These are phyloP conservation scores for Termitomyces sp. DNA, from an alignment of 768 basidiomycete genomes.

Conservation along the genomic window DNA sequence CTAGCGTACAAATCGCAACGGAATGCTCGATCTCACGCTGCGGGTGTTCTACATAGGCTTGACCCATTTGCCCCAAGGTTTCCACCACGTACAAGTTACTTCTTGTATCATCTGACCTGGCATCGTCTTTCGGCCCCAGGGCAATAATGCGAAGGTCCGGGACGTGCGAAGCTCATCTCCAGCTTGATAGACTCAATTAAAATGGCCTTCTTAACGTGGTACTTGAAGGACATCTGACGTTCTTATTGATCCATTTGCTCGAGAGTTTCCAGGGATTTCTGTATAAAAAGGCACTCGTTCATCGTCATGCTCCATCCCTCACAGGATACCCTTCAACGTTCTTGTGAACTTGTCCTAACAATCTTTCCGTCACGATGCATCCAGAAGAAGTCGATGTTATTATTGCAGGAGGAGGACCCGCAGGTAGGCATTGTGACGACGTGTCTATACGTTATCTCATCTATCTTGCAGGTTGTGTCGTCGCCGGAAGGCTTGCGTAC, in stretches of 20 bases:
- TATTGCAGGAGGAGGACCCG: slow-evolving; percentile 64
- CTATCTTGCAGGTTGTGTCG: slow-evolving; percentile 46
- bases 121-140: background rate
- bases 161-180: background rate
- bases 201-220: background rate
- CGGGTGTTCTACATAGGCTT: background rate
- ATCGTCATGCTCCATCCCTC: background rate
- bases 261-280: background rate
- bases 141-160: background rate
- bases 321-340: background rate
- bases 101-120: slow-evolving; percentile 1
- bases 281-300: background rate
- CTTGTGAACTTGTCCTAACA: background rate
- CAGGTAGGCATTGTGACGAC: slow-evolving; percentile 29
- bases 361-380: slow-evolving; percentile 30
- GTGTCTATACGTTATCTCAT: background rate
- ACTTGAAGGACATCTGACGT: background rate
- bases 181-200: background rate
- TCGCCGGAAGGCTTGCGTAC: slow-evolving; percentile 64
- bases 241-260: background rate
- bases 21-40: background rate
- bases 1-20: background rate
- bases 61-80: background rate
- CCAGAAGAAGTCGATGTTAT: slow-evolving; percentile 73
- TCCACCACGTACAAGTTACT: background rate